These are phyloP conservation scores for Symbiodinium natans DNA, from an alignment of 73 alveolate species.

Conservation along the genomic window DNA sequence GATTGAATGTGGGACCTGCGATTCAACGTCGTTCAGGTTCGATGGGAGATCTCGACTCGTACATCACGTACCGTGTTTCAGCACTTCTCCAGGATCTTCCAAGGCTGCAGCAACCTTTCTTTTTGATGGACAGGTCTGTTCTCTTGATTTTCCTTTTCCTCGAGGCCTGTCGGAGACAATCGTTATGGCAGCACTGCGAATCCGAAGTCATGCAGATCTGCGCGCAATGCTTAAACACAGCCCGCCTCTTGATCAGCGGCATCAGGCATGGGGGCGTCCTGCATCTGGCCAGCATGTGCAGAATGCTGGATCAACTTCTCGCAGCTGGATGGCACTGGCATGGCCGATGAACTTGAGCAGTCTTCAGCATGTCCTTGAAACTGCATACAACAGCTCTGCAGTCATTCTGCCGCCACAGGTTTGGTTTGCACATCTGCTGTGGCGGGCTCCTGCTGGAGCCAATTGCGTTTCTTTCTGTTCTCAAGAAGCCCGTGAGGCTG, in stretches of 20 bases:
- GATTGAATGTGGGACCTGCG: too few species aligned
- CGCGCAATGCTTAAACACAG: too few species aligned
- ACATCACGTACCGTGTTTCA: too few species aligned
- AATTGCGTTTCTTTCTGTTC: background rate
- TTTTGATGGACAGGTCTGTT: slow-evolving; percentile 17
- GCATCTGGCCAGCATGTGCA: too few species aligned
- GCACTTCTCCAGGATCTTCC: too few species aligned
- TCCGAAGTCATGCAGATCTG: too few species aligned
- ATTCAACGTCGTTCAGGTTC: too few species aligned
- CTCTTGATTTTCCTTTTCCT: slow-evolving; percentile 46
- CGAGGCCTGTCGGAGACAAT: slow-evolving; percentile 3
- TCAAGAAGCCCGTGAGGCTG: background rate
- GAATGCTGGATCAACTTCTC: too few species aligned
- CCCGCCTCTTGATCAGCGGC: background rate
- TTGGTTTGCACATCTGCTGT: background rate
- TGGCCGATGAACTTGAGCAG: background rate
- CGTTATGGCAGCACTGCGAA: too few species aligned
- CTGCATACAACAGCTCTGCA: background rate
- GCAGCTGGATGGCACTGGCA: background rate
- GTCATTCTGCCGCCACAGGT: background rate
- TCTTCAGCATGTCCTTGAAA: background rate
- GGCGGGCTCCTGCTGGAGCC: background rate
- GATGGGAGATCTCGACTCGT: too few species aligned
- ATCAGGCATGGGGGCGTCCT: slow-evolving; percentile 38
- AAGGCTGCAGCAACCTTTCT: slow-evolving; percentile 51